These are phyloP conservation scores for Stachybotrys chlorohalonatus DNA, from an alignment of 2,329 filamentous ascomycete species.

Conservation along the genomic window DNA sequence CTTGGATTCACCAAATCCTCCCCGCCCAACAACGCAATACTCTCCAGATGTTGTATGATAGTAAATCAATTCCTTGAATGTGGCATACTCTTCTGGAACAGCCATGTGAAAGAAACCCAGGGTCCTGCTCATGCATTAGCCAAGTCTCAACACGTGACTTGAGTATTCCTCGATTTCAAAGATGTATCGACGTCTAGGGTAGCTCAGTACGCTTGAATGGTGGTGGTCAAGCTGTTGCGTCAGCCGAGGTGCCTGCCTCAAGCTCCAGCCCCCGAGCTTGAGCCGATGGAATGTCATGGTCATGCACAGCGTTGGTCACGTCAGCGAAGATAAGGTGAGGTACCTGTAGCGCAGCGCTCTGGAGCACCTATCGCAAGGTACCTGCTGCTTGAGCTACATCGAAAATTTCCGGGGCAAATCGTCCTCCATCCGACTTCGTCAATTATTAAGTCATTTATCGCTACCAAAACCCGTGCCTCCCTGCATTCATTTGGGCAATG, in stretches of 20 bases:
- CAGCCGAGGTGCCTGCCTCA: neutral
- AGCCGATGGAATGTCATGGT: constrained; percentile 21
- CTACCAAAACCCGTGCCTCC: neutral
- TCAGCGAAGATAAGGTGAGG: neutral
- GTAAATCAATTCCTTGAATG: no score
- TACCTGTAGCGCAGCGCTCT: neutral
- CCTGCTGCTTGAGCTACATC: no score
- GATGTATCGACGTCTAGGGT: neutral
- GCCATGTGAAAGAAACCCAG: no score
- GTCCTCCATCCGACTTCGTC: neutral
- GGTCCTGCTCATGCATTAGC: no score
- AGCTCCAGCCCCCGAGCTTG: constrained; percentile 11
- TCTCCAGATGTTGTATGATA: no score
- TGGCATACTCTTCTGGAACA: no score
- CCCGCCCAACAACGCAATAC: no score
- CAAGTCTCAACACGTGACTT: no score
- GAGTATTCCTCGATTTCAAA: neutral
- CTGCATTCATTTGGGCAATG: neutral
- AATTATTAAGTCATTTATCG: neutral
- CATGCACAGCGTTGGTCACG: constrained; percentile 15
- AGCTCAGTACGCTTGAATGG: neutral
- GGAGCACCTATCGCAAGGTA: neutral
- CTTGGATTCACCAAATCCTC: no score
- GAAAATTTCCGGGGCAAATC: neutral
- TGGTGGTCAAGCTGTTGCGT: neutral